Evolutionary conservation across 306 rosid genomes (phyloP).

Genomic region (Datisca glomerata): DNA sequence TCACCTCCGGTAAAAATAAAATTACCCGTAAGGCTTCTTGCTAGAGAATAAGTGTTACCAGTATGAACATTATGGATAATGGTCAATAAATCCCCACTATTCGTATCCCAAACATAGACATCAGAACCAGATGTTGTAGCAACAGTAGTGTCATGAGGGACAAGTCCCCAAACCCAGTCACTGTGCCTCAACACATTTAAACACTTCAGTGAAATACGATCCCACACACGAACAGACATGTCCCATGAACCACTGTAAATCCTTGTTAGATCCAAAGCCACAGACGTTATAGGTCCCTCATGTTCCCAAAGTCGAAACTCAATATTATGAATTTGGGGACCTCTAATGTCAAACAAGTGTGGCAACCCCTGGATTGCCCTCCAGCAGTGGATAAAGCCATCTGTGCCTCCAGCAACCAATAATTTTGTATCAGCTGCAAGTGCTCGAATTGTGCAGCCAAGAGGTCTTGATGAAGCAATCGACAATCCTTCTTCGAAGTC

Average conservation of each 20-base stretch:
- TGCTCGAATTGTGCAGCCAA: conserved; percentile 85
- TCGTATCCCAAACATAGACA: conserved; percentile 77
- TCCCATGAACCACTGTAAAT: conserved; percentile 99
- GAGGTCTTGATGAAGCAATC: conserved; percentile 59
- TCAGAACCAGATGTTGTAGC: conserved; percentile 72
- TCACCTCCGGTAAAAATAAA: conserved; percentile 89
- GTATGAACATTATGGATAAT: conserved; percentile 52
- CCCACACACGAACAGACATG: conserved; percentile 87
- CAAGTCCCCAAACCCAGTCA: conserved; percentile 92
- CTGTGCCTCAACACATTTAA: conserved; percentile 59
- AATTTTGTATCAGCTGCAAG: conserved; percentile 70
- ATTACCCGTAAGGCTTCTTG: conserved; percentile 67
- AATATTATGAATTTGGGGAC: conserved; percentile 27
- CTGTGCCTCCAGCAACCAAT: conserved; percentile 74
- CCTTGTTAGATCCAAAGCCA: conserved; percentile 74
- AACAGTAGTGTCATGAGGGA: conserved; percentile 61
- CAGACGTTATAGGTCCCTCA: conserved; percentile 77
- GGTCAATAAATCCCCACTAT: conserved; percentile 33
- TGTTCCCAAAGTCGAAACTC: conserved; percentile 94
- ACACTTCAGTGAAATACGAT: conserved; percentile 53
- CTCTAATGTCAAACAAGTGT: conserved; percentile 67
- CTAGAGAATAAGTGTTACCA: conserved; percentile 61
- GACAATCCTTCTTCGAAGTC: conserved; percentile 79
- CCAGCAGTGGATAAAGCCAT: conserved; percentile 93
- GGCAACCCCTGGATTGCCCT: conserved; percentile 59